phyloP scores from a whole-genome alignment of 352 stramenopile species.

The Halophytophthora polymorphica region DNA sequence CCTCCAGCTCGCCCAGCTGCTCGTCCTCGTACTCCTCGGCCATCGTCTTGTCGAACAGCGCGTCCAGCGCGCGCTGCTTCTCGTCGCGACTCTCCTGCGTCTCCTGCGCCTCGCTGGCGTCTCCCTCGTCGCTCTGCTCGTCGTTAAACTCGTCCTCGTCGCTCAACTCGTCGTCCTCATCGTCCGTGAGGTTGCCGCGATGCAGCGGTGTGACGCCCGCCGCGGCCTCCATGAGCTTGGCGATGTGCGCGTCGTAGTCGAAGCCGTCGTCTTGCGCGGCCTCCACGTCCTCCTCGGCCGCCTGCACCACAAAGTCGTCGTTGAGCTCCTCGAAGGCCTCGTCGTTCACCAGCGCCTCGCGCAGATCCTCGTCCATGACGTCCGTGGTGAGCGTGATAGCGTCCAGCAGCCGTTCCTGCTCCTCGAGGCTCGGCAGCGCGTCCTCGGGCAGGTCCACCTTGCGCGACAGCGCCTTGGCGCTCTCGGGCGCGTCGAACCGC shows the following conservation, averaged over 20 bases:
- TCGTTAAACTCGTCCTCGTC: slow-evolving; percentile 88
- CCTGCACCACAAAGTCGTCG: slow-evolving; percentile 90
- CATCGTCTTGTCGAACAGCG: slow-evolving; percentile 83
- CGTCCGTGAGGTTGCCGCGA: slow-evolving; percentile 62
- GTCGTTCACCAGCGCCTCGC: slow-evolving; percentile 82
- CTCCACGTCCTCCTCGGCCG: slow-evolving; percentile 46
- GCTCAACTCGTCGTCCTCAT: slow-evolving; percentile 62
- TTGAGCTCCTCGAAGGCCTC: slow-evolving; percentile 86
- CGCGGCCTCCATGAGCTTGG: slow-evolving; percentile 88
- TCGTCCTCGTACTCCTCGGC: slow-evolving; percentile 84
- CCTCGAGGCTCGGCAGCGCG: slow-evolving; percentile 59
- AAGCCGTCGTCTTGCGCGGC: slow-evolving; percentile 56
- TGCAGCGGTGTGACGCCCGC: slow-evolving; percentile 64
- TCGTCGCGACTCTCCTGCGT: slow-evolving; percentile 54
- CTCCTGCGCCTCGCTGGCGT: slow-evolving; percentile 31
- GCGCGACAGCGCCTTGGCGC: slow-evolving; percentile 48
- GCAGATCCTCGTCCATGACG: slow-evolving; percentile 84
- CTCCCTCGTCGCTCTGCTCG: slow-evolving; percentile 44
- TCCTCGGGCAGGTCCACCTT: slow-evolving; percentile 64
- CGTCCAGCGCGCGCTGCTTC: slow-evolving; percentile 83
- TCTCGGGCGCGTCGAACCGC: slow-evolving; percentile 52
- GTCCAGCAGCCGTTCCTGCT: slow-evolving; percentile 79
- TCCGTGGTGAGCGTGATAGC: slow-evolving; percentile 84
- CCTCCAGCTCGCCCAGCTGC: slow-evolving; percentile 71
- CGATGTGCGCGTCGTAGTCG: slow-evolving; percentile 93